Evolutionary conservation across 2,329 filamentous ascomycete genomes (phyloP).

Genomic region (Lithohypha guttulata): DNA sequence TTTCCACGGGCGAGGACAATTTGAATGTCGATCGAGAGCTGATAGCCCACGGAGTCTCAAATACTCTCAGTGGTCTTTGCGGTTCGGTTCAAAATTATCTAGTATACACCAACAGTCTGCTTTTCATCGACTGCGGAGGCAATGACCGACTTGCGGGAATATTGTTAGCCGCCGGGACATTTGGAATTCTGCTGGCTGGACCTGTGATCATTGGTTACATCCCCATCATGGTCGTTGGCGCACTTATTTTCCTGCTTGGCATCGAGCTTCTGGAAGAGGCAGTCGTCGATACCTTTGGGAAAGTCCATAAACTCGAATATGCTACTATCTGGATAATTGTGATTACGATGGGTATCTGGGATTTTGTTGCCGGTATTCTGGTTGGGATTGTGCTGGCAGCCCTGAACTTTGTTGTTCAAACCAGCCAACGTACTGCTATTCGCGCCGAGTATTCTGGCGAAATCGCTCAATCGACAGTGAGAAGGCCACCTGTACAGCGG

Average conservation of each 20-base stretch:
- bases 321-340: constrained; percentile 79
- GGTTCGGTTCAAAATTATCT: constrained; percentile 95
- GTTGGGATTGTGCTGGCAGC: constrained; percentile 87
- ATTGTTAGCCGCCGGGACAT: constrained; percentile 70
- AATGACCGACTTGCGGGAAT: constrained; percentile 76
- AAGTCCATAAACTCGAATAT: constrained; percentile 78
- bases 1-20: constrained; percentile 85
- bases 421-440: constrained; percentile 79
- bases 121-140: constrained; percentile 89
- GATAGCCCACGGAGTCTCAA: constrained; percentile 85
- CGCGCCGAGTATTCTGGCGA: constrained; percentile 83
- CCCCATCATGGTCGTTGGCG: constrained; percentile 92
- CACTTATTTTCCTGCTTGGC: constrained; percentile 86
- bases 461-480: constrained; percentile 81
- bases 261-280: constrained; percentile 87
- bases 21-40: constrained; percentile 83
- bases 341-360: constrained; percentile 89
- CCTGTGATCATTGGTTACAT: constrained; percentile 87
- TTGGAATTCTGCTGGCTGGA: constrained; percentile 71
- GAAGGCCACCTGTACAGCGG: constrained; percentile 79
- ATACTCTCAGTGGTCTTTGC: constrained; percentile 72
- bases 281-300: constrained; percentile 76
- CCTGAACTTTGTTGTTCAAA: constrained; percentile 81
- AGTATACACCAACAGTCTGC: constrained; percentile 93
- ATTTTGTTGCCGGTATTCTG: constrained; percentile 90